Evolutionary conservation across 192 early-diverging fungal genomes (phyloP).

Genomic region (Umbelopsis isabellina): DNA sequence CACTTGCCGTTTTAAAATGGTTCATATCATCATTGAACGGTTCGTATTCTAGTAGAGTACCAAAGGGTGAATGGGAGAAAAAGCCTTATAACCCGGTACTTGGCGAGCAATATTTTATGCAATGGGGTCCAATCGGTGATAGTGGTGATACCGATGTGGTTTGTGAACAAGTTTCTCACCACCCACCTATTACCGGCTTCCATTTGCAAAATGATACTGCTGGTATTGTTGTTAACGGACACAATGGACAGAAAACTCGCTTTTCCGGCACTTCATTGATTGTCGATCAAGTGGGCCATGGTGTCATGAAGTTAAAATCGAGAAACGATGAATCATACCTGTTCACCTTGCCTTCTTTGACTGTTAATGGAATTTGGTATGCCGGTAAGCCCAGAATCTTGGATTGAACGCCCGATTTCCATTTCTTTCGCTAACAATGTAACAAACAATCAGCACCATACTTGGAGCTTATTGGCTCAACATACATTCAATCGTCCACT

Average conservation of each 20-base stretch:
- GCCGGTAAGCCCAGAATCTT: conserved; percentile 23
- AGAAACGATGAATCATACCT: conserved; percentile 61
- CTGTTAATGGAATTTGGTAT: conserved; percentile 72
- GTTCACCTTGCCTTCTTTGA: conserved; percentile 70
- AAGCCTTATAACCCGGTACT: conserved; percentile 55
- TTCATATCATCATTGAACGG: conserved; percentile 81
- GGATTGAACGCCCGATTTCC: too few relatives aligned
- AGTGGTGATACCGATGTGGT: conserved; percentile 49
- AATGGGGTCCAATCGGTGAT: conserved; percentile 55
- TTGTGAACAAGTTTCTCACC: conserved; percentile 56
- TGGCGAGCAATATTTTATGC: conserved; percentile 53
- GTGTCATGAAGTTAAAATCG: conserved; percentile 51
- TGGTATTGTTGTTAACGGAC: conserved; percentile 30
- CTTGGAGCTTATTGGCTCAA: conserved; percentile 50
- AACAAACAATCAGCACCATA: conserved; percentile 29
- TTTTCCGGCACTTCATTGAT: conserved; percentile 77
- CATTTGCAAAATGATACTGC: conserved; percentile 55
- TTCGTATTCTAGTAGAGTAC: conserved; percentile 70
- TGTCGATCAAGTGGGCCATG: conserved; percentile 72
- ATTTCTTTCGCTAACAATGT: not conserved
- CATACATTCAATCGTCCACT: conserved; percentile 65
- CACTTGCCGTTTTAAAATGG: conserved; percentile 72
- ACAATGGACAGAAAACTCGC: conserved; percentile 53
- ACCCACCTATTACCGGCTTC: conserved; percentile 49
- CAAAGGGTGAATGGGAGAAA: conserved; percentile 75